phyloP scores from a whole-genome alignment of 176 grass and related monocot genomes.

The Rhipidocladum racemiflorum region DNA sequence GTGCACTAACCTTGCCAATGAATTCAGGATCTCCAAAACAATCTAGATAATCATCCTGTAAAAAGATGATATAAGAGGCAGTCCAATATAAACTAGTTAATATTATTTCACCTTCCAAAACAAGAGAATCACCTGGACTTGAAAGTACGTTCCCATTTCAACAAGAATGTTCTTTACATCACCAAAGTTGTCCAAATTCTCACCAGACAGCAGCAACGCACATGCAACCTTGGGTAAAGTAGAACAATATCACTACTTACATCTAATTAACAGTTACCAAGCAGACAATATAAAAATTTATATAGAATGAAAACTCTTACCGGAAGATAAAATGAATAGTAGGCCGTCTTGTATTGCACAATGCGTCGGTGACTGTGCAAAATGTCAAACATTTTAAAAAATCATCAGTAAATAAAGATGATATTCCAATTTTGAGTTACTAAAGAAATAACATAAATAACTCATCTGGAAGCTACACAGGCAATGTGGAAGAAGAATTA shows the following conservation, averaged over 20 bases:
- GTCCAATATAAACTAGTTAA: slow-evolving; percentile 6
- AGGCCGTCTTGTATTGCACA: slow-evolving; percentile 95
- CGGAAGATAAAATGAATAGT: slow-evolving; percentile 98
- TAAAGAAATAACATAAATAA: slow-evolving; percentile 18
- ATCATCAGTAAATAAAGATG: slow-evolving; percentile 18
- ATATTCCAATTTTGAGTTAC: not conserved
- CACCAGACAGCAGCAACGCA: slow-evolving; percentile 74
- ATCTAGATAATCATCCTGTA: slow-evolving; percentile 97
- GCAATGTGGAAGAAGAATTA: not conserved
- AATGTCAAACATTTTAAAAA: slow-evolving; percentile 24
- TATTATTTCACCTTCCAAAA: not conserved
- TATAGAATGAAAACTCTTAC: slow-evolving; percentile 39
- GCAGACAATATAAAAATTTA: not conserved
- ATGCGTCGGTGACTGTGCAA: slow-evolving; percentile 79
- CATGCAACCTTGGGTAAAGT: slow-evolving; percentile 73
- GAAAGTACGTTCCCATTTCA: slow-evolving; percentile 97
- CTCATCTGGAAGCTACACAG: not conserved
- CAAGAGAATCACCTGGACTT: slow-evolving; percentile 68
- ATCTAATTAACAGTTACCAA: not conserved
- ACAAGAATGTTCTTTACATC: slow-evolving; percentile 91
- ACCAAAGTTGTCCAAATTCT: slow-evolving; percentile 79
- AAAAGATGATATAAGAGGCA: slow-evolving; percentile 22
- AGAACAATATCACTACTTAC: slow-evolving; percentile 12
- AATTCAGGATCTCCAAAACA: slow-evolving; percentile 91
- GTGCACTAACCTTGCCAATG: slow-evolving; percentile 75